Percentiles rank a stretch among this genome's conserved stretches.
Evolutionary conservation across 345 rosid genomes (phyloP).

Genomic region (Aegle marmelos): DNA sequence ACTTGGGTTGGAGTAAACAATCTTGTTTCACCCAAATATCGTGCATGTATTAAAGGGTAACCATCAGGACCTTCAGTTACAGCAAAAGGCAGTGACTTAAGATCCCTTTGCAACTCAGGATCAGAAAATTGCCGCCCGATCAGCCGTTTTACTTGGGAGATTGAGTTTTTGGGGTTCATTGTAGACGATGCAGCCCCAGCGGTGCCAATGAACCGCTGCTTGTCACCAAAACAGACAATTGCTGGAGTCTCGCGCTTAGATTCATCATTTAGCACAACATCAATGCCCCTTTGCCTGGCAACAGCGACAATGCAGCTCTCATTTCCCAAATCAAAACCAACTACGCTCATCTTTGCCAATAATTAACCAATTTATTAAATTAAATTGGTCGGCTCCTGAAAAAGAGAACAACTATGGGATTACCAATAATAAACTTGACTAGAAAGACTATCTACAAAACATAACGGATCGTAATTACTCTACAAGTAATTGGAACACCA

Average conservation of each 20-base stretch:
- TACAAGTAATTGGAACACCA: background rate
- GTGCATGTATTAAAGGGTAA: slow-evolving; percentile 78
- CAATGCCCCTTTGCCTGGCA: slow-evolving; percentile 97
- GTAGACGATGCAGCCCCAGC: slow-evolving; percentile 96
- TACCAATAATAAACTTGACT: background rate
- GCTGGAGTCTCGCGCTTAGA: slow-evolving; percentile 98
- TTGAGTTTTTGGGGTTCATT: slow-evolving; percentile 91
- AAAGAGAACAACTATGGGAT: background rate
- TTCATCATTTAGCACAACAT: slow-evolving; percentile 96
- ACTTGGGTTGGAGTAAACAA: slow-evolving; percentile 93
- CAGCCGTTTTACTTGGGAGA: slow-evolving; percentile 86
- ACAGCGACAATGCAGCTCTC: slow-evolving; percentile 97
- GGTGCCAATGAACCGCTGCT: slow-evolving; percentile 93
- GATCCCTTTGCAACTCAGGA: slow-evolving; percentile 88
- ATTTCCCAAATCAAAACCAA: slow-evolving; percentile 96
- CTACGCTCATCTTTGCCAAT: slow-evolving; percentile 74
- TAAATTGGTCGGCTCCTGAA: slow-evolving; percentile 6
- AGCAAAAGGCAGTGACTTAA: slow-evolving; percentile 64
- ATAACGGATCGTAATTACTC: background rate
- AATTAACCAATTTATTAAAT: background rate
- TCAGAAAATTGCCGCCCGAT: slow-evolving; percentile 81
- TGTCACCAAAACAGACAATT: slow-evolving; percentile 92
- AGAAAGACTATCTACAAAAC: background rate
- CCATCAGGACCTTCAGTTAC: slow-evolving; percentile 90
- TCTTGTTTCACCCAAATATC: slow-evolving; percentile 73